Conservation (phyloP, 768 basidiomycete species). For the Dendrothele bispora region DNA sequence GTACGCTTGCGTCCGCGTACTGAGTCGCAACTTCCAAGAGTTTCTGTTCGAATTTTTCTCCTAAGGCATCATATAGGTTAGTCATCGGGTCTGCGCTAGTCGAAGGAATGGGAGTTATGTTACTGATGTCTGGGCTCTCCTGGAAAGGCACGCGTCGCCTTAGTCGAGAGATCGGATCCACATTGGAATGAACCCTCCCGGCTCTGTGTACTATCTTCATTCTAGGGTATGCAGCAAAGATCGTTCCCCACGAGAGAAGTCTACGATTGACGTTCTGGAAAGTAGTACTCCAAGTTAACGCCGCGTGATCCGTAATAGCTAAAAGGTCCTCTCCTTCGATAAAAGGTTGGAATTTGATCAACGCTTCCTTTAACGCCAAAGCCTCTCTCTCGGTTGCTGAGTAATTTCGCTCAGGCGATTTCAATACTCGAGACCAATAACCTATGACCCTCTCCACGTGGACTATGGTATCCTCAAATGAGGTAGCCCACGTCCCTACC, state of each 20-base stretch:
- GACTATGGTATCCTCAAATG: slow-evolving; percentile 17
- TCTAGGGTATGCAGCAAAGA: neutral
- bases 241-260: no score
- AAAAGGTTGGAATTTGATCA: no score
- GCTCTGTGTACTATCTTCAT: slow-evolving; percentile 27
- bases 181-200: slow-evolving; percentile 27
- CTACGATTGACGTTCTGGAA: no score
- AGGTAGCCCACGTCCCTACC: neutral
- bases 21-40: neutral
- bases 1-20: neutral
- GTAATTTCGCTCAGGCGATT: slow-evolving; percentile 21
- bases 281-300: no score
- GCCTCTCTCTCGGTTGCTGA: slow-evolving; percentile 26
- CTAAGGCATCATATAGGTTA: neutral
- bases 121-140: no score
- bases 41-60: neutral
- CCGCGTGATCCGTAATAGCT: no score
- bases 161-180: slow-evolving; percentile 7
- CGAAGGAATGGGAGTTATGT: no score
- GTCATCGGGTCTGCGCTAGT: neutral
- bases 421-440: slow-evolving; percentile 22
- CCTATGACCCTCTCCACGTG: slow-evolving; percentile 22
- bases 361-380: no score
- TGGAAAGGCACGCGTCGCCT: neutral
- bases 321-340: no score